Conservation (phyloP, 257 asterid genomes). For the Jacaranda copaia region DNA sequence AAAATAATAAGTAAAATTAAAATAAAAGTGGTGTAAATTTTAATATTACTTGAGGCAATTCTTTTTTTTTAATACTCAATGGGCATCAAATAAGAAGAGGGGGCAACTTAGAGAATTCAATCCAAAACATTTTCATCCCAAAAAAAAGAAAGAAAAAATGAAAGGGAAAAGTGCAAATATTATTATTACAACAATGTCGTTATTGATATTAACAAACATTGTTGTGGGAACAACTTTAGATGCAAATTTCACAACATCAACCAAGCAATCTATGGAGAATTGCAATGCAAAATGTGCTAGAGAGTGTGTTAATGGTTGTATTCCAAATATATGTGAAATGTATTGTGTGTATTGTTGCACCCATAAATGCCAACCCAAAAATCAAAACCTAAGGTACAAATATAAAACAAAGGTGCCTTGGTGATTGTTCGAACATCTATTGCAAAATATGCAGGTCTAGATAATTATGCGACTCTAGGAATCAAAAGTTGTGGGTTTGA, state of each 20-base stretch:
- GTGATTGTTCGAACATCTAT: background rate
- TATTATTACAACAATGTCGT: background rate
- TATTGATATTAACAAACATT: conserved; percentile 6
- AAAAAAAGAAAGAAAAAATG: background rate
- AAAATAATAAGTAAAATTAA: no score
- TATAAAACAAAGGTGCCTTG: background rate
- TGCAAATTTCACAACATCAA: background rate
- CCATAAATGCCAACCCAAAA: background rate
- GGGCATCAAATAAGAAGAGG: no score
- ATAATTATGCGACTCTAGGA: no score
- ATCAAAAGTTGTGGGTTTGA: background rate
- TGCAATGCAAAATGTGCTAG: background rate
- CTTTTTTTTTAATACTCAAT: no score
- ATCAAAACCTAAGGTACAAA: background rate
- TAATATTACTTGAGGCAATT: no score
- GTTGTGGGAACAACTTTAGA: background rate
- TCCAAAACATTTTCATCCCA: background rate
- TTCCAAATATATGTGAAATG: conserved; percentile 7
- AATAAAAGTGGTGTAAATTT: no score
- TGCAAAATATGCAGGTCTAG: conserved; percentile 4
- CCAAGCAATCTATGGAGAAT: background rate
- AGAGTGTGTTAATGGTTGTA: background rate
- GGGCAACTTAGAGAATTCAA: background rate
- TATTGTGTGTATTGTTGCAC: conserved; percentile 26
- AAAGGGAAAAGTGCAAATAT: background rate